Conservation (phyloP, 345 rosid genomes). For the Syzygium oleosum region DNA sequence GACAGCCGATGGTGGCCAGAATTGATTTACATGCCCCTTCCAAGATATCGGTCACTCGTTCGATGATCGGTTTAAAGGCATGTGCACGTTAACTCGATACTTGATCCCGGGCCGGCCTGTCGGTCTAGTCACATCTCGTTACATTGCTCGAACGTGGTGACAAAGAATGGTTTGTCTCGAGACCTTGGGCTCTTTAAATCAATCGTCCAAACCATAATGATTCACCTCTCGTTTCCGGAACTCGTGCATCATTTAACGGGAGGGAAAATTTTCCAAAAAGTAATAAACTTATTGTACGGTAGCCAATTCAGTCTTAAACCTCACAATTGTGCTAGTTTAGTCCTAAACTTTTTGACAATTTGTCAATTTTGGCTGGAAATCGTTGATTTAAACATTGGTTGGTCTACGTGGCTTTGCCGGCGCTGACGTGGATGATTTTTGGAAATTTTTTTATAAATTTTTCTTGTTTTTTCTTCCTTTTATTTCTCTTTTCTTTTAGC, state of each 20-base stretch:
- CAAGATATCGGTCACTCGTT: background rate
- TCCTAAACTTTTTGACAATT: background rate
- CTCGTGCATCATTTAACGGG: background rate
- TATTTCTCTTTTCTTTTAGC: background rate
- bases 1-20: too few species aligned
- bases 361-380: background rate
- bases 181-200: background rate
- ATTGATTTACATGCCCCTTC: background rate
- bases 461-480: background rate
- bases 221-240: background rate
- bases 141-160: background rate
- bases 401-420: rapidly evolving
- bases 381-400: rapidly evolving
- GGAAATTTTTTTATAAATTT: background rate
- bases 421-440: background rate
- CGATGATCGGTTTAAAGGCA: background rate
- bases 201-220: background rate
- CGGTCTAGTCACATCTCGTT: background rate
- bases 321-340: rapidly evolving
- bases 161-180: background rate
- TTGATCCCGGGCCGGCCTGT: background rate
- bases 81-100: background rate
- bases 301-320: background rate
- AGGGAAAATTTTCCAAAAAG: background rate
- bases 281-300: rapidly evolving